These are phyloP conservation scores for Iris pallida DNA, from an alignment of 116 monocot genomes.

Conservation along the genomic window DNA sequence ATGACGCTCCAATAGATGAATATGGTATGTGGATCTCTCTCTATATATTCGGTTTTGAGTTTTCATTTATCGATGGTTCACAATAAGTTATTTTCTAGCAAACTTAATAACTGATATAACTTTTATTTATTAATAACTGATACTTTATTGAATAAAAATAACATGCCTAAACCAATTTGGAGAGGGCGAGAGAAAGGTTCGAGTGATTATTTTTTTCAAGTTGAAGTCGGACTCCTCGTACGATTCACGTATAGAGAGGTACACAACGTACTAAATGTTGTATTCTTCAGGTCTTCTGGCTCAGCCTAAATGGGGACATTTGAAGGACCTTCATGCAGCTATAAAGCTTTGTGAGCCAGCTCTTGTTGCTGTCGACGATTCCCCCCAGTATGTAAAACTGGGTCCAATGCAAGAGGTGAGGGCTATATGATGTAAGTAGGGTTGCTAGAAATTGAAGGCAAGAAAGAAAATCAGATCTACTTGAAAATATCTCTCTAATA, in stretches of 20 bases:
- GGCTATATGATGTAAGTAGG: neutral
- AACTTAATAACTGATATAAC: neutral
- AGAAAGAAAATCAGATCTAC: too few relatives aligned
- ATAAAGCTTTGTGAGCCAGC: slow-evolving; percentile 82
- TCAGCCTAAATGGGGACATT: slow-evolving; percentile 79
- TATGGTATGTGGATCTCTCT: slow-evolving; percentile 47
- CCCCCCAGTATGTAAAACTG: slow-evolving; percentile 78
- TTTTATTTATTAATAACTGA: neutral
- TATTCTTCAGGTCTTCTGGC: slow-evolving; percentile 44
- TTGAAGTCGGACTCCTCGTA: too few relatives aligned
- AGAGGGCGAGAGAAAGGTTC: too few relatives aligned
- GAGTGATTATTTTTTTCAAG: too few relatives aligned
- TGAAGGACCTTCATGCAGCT: slow-evolving; percentile 67
- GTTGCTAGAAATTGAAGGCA: too few relatives aligned
- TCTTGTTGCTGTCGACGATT: slow-evolving; percentile 62
- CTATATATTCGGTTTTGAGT: slow-evolving; percentile 1
- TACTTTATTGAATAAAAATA: neutral
- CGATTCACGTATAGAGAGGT: neutral
- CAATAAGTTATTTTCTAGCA: neutral
- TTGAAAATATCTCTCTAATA: too few relatives aligned
- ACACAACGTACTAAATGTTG: neutral
- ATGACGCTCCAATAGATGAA: slow-evolving; percentile 84
- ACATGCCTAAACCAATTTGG: too few relatives aligned
- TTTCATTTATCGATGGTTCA: neutral
- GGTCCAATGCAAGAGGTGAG: slow-evolving; percentile 87